Evolutionary conservation across 495 filamentous ascomycete species (phyloP).

Genomic region (Astrothelium macrocarpum): DNA sequence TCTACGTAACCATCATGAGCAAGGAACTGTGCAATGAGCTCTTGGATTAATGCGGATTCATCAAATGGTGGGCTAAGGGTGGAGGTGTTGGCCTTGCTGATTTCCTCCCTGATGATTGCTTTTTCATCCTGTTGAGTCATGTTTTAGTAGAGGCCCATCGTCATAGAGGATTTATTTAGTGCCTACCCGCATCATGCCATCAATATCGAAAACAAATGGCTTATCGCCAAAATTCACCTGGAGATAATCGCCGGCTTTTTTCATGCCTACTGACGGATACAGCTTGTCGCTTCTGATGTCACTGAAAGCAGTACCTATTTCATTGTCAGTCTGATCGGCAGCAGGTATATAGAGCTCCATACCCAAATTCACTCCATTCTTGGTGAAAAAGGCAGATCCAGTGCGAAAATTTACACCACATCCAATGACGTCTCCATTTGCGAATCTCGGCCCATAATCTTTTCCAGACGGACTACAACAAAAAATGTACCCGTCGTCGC

Average conservation of each 20-base stretch:
- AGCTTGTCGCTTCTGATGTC: slow-evolving; percentile 60
- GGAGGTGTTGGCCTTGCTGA: slow-evolving; percentile 42
- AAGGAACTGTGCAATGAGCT: slow-evolving; percentile 76
- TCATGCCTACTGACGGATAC: slow-evolving; percentile 90
- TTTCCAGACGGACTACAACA: slow-evolving; percentile 64
- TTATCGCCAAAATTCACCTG: slow-evolving; percentile 85
- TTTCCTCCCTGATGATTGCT: slow-evolving; percentile 46
- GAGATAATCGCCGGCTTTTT: slow-evolving; percentile 74
- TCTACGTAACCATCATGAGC: slow-evolving; percentile 97
- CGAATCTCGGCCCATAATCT: slow-evolving; percentile 64
- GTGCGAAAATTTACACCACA: slow-evolving; percentile 91
- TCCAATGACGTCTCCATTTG: slow-evolving; percentile 69
- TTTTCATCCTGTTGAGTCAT: slow-evolving; percentile 47
- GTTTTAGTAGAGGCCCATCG: slow-evolving; percentile 2
- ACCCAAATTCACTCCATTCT: slow-evolving; percentile 77
- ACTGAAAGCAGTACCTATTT: slow-evolving; percentile 65
- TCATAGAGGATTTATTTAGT: too few species aligned
- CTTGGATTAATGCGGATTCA: slow-evolving; percentile 72
- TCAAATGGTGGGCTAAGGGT: slow-evolving; percentile 56
- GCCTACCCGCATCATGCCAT: slow-evolving; percentile 69
- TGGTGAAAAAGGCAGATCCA: slow-evolving; percentile 86
- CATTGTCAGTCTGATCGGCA: slow-evolving; percentile 12
- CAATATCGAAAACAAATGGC: slow-evolving; percentile 88
- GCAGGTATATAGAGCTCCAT: slow-evolving; percentile 24
- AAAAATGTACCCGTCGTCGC: slow-evolving; percentile 88